Percentiles rank a stretch among this genome's conserved stretches.
Evolutionary conservation across 2,329 filamentous ascomycete species (phyloP).

Genomic region (Colletotrichum sp.): DNA sequence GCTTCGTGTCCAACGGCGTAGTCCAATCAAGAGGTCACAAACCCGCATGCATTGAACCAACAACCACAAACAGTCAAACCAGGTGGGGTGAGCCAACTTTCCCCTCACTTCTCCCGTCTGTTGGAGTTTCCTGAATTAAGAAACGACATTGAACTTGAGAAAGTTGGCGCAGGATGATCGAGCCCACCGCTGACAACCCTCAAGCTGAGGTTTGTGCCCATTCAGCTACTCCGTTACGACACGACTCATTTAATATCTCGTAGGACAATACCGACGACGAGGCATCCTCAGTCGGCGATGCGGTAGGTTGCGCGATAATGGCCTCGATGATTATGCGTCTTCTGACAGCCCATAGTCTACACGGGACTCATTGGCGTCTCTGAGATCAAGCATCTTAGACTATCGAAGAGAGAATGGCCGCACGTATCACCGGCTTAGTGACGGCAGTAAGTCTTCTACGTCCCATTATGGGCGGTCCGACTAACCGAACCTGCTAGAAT

Average conservation of each 20-base stretch:
- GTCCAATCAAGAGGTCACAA: not conserved
- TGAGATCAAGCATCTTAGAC: conserved; percentile 10
- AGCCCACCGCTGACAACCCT: not conserved
- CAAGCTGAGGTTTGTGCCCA: not conserved
- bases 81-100: not conserved
- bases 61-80: not conserved
- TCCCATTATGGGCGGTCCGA: not conserved
- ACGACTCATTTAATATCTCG: not conserved
- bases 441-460: conserved; percentile 23
- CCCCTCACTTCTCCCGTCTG: not conserved
- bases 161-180: not conserved
- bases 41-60: not conserved
- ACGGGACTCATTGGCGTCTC: not conserved
- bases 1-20: not conserved
- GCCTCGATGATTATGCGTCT: too few species aligned
- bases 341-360: not conserved
- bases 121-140: not conserved
- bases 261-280: not conserved
- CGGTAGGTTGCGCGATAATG: not conserved
- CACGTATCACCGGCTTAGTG: conserved; percentile 24
- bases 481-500: conserved; percentile 17
- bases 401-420: conserved; percentile 18
- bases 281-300: not conserved
- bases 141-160: not conserved
- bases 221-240: not conserved